phyloP scores from a whole-genome alignment of 306 rosid genomes.

The Malus fusca region DNA sequence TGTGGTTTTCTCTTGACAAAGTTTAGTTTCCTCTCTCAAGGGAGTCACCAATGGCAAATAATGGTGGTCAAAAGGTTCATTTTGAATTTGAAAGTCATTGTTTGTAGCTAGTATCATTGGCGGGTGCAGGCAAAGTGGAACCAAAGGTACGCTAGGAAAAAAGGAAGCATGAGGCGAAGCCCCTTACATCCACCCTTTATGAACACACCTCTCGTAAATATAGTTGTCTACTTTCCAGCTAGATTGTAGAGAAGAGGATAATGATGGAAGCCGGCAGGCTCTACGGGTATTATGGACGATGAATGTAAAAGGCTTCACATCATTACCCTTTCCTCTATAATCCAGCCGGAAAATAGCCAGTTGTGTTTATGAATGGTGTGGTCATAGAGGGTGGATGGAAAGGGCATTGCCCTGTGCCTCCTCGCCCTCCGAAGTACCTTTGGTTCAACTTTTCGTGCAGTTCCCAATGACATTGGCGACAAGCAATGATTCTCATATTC shows the following conservation, averaged over 20 bases:
- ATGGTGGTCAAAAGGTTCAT: background rate
- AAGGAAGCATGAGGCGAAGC: background rate
- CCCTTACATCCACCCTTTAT: background rate
- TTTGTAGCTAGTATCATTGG: background rate
- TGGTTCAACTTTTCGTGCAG: background rate
- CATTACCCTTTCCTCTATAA: no score
- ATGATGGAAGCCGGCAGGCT: background rate
- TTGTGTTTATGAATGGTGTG: no score
- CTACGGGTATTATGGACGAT: no score
- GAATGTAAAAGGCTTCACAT: background rate
- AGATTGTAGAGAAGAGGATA: background rate
- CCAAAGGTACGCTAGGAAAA: background rate
- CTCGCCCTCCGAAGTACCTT: background rate
- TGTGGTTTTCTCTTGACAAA: no score
- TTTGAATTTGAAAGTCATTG: background rate
- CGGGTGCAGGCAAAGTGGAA: background rate
- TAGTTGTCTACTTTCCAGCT: background rate
- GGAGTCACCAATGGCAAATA: background rate
- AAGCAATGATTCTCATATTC: background rate
- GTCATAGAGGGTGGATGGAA: no score
- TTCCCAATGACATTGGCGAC: background rate
- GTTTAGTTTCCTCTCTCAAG: no score
- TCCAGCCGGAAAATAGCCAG: no score
- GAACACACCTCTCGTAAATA: background rate
- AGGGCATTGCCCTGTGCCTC: background rate